These are phyloP conservation scores for Oryza glaberrima DNA, from an alignment of 176 grass and related monocot species.

Conservation along the genomic window DNA sequence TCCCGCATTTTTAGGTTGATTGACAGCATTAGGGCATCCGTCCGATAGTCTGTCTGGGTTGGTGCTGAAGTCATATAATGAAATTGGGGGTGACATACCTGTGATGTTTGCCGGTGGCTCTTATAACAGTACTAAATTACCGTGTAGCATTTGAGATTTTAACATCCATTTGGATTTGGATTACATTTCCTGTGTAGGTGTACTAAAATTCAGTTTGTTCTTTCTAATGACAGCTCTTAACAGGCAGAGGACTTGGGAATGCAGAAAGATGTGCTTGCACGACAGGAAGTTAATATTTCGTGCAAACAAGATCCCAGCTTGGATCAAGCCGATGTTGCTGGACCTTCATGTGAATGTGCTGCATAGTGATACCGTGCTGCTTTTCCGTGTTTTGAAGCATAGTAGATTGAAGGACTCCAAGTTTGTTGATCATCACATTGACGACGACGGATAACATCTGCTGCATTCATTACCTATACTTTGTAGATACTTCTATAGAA, in stretches of 20 bases:
- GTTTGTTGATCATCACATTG: conserved; percentile 45
- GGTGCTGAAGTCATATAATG: background rate
- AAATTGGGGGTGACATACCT: background rate
- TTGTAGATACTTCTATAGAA: conserved; percentile 19
- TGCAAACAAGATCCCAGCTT: conserved; percentile 36
- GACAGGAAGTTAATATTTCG: conserved; percentile 26
- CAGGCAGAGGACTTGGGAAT: conserved; percentile 49
- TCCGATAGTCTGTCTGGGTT: background rate
- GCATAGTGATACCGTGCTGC: conserved; percentile 23
- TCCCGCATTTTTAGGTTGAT: background rate
- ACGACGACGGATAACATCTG: conserved; percentile 52
- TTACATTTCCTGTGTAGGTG: conserved; percentile 31
- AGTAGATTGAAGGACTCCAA: conserved; percentile 37
- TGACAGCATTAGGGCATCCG: background rate
- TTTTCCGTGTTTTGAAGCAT: conserved; percentile 24
- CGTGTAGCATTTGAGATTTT: conserved; percentile 4
- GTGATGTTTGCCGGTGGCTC: conserved; percentile 5
- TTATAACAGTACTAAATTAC: background rate
- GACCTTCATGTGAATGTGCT: conserved; percentile 29
- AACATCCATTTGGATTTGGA: background rate
- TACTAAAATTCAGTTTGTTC: conserved; percentile 37
- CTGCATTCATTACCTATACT: background rate
- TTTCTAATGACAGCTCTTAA: conserved; percentile 31
- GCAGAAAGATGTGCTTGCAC: conserved; percentile 78
- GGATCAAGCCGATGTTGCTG: conserved; percentile 34